Conservation (phyloP, 768 basidiomycete species). For the Kwoniella pini region DNA sequence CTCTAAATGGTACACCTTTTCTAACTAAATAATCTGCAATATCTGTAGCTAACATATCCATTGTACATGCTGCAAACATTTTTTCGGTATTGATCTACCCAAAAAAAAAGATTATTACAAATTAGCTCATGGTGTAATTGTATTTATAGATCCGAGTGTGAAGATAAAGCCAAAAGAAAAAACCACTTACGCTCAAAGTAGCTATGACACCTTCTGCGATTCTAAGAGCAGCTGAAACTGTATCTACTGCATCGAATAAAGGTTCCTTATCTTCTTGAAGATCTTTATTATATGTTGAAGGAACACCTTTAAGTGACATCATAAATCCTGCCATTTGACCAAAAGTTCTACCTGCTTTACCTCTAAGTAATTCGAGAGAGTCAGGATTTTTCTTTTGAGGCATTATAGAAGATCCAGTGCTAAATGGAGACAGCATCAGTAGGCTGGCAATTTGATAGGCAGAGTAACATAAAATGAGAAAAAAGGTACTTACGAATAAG, state of each 20-base stretch:
- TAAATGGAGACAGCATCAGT: conserved; percentile 47
- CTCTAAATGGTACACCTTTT: conserved; percentile 97
- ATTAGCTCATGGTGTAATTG: neutral
- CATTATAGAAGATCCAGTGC: conserved; percentile 99
- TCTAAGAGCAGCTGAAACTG: conserved; percentile 78
- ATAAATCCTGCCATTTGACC: conserved; percentile 98
- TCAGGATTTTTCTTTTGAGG: conserved; percentile 98
- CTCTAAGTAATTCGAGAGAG: conserved; percentile 89
- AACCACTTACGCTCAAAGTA: conserved; percentile 70
- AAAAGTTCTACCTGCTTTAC: conserved; percentile 91
- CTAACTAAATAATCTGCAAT: conserved; percentile 97
- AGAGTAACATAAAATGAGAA: too few species aligned
- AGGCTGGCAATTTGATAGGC: neutral
- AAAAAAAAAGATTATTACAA: neutral
- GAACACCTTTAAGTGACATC: conserved; percentile 95
- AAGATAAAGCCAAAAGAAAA: too few species aligned
- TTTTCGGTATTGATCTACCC: conserved; percentile 78
- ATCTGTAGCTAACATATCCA: conserved; percentile 99
- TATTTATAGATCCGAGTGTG: too few species aligned
- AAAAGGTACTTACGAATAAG: conserved; percentile 71
- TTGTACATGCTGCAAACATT: conserved; percentile 87
- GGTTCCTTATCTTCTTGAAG: conserved; percentile 99
- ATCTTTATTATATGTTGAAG: conserved; percentile 99
- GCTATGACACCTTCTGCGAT: conserved; percentile 94
- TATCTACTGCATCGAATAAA: conserved; percentile 89